Evolutionary conservation across 169 alveolate species (phyloP).

Genomic region (Eimeria zaria): DNA sequence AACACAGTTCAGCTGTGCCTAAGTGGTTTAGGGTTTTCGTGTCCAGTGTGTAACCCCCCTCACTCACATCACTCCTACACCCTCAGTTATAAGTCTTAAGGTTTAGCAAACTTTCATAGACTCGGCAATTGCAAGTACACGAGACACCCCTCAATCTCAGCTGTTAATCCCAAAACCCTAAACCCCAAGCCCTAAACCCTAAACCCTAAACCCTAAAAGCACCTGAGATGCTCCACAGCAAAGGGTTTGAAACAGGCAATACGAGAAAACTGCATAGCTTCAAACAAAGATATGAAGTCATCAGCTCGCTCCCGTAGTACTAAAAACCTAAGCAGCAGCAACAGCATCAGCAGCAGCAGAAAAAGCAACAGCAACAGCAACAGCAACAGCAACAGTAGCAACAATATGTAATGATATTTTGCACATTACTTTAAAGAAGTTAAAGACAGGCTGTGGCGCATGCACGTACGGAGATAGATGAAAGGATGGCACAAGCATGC

Average conservation of each 20-base stretch:
- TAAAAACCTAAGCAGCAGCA: conserved; percentile 89
- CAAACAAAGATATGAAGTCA: conserved; percentile 92
- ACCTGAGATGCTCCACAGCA: conserved; percentile 92
- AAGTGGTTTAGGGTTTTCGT: too few species aligned
- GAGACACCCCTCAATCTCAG: neutral
- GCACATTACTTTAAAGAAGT: too few species aligned
- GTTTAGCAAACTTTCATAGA: too few species aligned
- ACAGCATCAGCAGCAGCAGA: conserved; percentile 18
- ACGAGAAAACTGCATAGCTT: conserved; percentile 95
- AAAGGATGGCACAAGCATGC: too few species aligned
- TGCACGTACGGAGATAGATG: too few species aligned
- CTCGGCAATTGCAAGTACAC: too few species aligned
- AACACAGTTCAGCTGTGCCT: neutral
- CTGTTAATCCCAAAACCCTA: neutral
- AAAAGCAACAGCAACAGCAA: neutral
- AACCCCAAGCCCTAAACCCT: neutral
- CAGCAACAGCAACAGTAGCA: too few species aligned
- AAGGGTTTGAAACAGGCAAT: conserved; percentile 97
- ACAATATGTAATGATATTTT: too few species aligned
- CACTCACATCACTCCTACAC: too few species aligned
- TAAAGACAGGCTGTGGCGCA: too few species aligned
- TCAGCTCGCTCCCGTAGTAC: conserved; percentile 95
- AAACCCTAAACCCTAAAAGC: neutral
- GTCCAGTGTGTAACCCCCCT: too few species aligned
- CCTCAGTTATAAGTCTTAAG: too few species aligned